Conservation (phyloP, 768 basidiomycete genomes). For the Suillus lakei region DNA sequence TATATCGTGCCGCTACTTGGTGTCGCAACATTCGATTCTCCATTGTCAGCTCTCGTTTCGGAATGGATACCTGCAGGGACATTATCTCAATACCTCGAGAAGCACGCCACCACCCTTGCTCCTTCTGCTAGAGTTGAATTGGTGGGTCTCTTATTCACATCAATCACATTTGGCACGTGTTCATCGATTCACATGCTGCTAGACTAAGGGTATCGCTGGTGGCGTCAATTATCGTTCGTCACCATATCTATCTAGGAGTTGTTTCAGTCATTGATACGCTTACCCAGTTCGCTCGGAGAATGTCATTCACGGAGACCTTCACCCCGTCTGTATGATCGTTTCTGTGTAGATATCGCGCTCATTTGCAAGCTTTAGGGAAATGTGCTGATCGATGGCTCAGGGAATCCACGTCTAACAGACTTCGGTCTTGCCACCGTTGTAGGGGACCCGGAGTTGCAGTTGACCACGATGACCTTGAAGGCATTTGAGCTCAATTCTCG, state of each 20-base stretch:
- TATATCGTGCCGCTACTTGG: not conserved
- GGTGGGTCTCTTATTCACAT: not conserved
- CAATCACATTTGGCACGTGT: not conserved
- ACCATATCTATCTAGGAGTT: not conserved
- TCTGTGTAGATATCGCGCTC: not conserved
- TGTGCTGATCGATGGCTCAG: constrained; percentile 15
- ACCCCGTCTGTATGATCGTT: not conserved
- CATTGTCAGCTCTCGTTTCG: not conserved
- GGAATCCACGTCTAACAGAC: constrained; percentile 45
- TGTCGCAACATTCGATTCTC: not conserved
- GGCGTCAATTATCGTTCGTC: constrained; percentile 20
- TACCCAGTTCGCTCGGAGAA: constrained; percentile 17
- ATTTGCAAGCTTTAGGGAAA: constrained; percentile 16
- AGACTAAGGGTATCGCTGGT: constrained; percentile 17
- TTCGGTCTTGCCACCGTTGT: constrained; percentile 50
- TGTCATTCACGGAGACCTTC: constrained; percentile 24
- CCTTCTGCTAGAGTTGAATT: not conserved
- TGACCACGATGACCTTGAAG: constrained; percentile 25
- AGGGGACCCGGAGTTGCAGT: constrained; percentile 33
- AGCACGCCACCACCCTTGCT: not conserved
- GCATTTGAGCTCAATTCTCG: constrained; percentile 42
- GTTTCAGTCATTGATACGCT: not conserved
- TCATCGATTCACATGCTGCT: not conserved
- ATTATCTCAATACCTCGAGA: not conserved
- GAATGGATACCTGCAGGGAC: not conserved